A percentile compares a stretch with the other conserved stretches of the same genome.
phyloP scores from a whole-genome alignment of 164 flowering plant genomes.

The Stephania yunnanensis region DNA sequence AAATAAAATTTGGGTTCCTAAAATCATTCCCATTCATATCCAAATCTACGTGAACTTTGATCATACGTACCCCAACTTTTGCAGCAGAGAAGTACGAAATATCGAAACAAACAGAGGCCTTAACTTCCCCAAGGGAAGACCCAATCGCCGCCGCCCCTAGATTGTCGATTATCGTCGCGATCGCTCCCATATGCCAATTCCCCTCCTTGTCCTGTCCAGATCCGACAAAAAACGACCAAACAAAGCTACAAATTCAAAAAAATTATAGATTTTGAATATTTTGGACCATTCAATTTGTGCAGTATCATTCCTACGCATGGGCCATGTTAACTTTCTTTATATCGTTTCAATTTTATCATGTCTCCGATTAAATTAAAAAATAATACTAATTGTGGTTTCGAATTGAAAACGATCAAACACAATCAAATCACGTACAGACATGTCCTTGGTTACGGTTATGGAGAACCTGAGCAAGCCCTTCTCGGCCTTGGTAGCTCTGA shows the following conservation, averaged over 20 bases:
- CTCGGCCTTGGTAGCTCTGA: neutral
- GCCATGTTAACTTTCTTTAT: too few species aligned
- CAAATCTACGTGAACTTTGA: too few species aligned
- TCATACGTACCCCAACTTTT: conserved; percentile 4
- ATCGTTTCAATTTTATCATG: neutral
- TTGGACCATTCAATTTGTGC: too few species aligned
- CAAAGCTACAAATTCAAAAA: neutral
- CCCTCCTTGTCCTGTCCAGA: conserved; percentile 12
- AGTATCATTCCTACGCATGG: too few species aligned
- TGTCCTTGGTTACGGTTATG: neutral
- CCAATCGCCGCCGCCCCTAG: conserved; percentile 4
- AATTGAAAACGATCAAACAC: too few species aligned
- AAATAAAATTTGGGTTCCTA: neutral
- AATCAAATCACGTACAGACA: neutral
- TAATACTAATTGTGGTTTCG: neutral
- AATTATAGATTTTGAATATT: too few species aligned
- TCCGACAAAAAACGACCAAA: neutral
- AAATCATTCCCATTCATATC: too few species aligned
- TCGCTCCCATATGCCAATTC: conserved; percentile 14
- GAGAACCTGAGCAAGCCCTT: neutral
- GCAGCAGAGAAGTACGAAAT: conserved; percentile 8
- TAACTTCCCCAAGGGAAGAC: neutral
- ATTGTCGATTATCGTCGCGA: conserved; percentile 7
- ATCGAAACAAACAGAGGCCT: conserved; percentile 5
- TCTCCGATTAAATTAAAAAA: neutral